These are phyloP conservation scores for Pseudonectria foliicola DNA, from an alignment of 2,329 filamentous ascomycete species.

Conservation along the genomic window DNA sequence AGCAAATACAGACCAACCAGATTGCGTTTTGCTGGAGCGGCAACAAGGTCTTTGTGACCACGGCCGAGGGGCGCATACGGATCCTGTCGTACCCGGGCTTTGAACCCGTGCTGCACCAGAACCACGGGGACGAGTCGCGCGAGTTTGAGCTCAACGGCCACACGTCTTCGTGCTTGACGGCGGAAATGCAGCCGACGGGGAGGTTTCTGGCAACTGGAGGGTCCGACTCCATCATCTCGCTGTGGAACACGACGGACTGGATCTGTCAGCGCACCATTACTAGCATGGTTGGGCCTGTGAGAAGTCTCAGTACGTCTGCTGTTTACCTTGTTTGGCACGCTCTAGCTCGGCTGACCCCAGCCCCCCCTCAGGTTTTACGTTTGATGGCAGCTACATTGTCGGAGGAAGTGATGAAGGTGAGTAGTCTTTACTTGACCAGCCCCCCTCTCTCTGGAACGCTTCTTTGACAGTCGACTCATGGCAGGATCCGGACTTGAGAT, in stretches of 20 bases:
- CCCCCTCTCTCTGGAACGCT: background rate
- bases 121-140: conserved; percentile 35
- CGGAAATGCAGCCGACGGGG: conserved; percentile 63
- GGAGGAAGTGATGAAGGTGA: conserved; percentile 67
- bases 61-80: conserved; percentile 62
- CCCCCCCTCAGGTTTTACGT: conserved; percentile 55
- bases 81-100: conserved; percentile 63
- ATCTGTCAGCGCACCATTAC: conserved; percentile 66
- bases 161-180: conserved; percentile 62
- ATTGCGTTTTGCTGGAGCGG: conserved; percentile 69
- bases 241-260: conserved; percentile 76
- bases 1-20: conserved; percentile 61
- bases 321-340: background rate
- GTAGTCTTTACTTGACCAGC: conserved; percentile 11
- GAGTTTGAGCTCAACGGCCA: conserved; percentile 64
- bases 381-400: conserved; percentile 68
- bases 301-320: conserved; percentile 53
- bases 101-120: conserved; percentile 45
- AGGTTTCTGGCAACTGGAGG: conserved; percentile 68
- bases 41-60: conserved; percentile 62
- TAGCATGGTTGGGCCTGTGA: conserved; percentile 61
- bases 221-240: conserved; percentile 64
- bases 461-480: background rate
- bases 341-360: conserved; percentile 1
- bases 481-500: conserved; percentile 58